Evolutionary conservation across 2,329 filamentous ascomycete species (phyloP), one percentile per base, ranked within the genome.

Genomic region (Ceratocystis papillata): DNA sequence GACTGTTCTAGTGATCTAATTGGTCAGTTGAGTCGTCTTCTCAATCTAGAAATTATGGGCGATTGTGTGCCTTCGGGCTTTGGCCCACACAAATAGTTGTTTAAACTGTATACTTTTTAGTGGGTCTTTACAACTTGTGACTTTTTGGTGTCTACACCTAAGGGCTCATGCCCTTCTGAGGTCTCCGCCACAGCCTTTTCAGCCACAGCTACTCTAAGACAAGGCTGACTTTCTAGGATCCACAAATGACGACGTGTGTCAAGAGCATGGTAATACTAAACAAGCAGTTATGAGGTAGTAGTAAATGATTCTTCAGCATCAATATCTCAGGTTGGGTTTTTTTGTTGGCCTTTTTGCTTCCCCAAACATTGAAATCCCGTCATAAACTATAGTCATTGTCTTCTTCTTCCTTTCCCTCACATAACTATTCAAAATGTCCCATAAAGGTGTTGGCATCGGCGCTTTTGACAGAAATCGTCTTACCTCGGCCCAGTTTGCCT

Each of bases 381-480:
- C 53, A 17, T 17, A 5, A 12, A 10, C n/a, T 33, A 17, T 37
- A 33, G 55, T 33, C 41, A n/a, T 28, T 37, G 25, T 37, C 37
- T 22, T 48, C 22, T 57, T n/a, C 6, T 25, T 7, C 25, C 15
- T 3, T 7, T 22, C 50, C 50, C 61, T 6, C 20, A 22, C 44
- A 60, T 28, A 37, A 53, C 25, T 48, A 48, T 22, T 45, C 50
- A 72, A 41, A 65, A 87, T 87, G 84, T 86, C 84, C 22, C 86
- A 88, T 72, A 90, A 90, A 77, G 90, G 90, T 69, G 90, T 96
- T 68, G 93, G 93, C 72, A 86, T 97, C 67, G 91, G 88, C 41
- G 92, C 92, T 73, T 95, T 96, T 73, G 88, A 91, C 75, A 88
- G 91, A 70, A 88, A 86, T 69, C 88, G 87, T 65, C 85, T 96